Evolutionary conservation across 2,329 filamentous ascomycete genomes (phyloP), one percentile per base, ranked within the genome.

Genomic region (Emmonsiellopsis sp.): DNA sequence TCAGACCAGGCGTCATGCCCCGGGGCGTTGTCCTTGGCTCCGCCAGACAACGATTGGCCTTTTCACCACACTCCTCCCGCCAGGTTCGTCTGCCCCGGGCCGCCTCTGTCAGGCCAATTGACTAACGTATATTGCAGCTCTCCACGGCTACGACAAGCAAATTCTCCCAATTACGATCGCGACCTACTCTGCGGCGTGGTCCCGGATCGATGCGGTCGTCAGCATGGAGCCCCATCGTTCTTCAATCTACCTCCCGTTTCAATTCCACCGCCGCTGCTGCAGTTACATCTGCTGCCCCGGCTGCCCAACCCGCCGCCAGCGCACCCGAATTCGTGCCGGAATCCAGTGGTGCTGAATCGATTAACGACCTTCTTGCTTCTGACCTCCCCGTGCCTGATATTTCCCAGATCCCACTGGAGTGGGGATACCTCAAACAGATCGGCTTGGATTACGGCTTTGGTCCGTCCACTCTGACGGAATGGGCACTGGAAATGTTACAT

Each of bases 401-500:
- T 43, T 76, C 83, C 56, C 72, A 79, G 57, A 80, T 89, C 58
- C 82, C 86, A 37, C 86, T 92, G 64, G 77, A 82, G 50, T 81
- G 95, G 55, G 93, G 93, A 57, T 96, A 91, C 65, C 76, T 98
- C 55, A 82, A 87, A 61, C 79, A 82, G 6, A 76, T 97, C 9
- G 93, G 93, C 3, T 75, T 98, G 20, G 88, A 97, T 63, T 97
- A 86, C 64, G 90, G 92, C 65, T 91, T 76, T 75, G 92, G 92
- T 13, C 82, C 87, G 5, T 88, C 90, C 0, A 73, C 84, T 3
- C 60, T 82, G 13, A 83, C 93, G 69, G 79, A 96, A 72, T 91
- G 79, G 77, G 20, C 81, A 2, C 73, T 97, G 9, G 93, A 98
- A 75, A 83, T 92, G 66, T 67, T 94, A 41, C 89, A 98, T 71